These are phyloP conservation scores for Mangifera indica DNA, from an alignment of 345 rosid species.

Conservation along the genomic window DNA sequence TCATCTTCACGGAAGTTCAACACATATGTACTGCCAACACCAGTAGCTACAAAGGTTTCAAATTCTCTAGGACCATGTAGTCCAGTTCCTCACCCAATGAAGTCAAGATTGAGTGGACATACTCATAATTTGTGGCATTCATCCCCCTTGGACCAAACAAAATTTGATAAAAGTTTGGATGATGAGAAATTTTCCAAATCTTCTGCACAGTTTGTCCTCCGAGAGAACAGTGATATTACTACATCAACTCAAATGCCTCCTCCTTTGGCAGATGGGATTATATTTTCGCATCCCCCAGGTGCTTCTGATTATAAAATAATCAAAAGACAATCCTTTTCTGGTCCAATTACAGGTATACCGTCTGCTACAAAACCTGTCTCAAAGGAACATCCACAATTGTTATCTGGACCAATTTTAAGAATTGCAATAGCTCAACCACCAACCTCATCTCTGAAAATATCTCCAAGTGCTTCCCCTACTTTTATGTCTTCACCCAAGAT, in stretches of 20 bases:
- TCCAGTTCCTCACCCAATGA: slow-evolving; percentile 35
- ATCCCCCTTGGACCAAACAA: slow-evolving; percentile 65
- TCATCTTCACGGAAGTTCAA: slow-evolving; percentile 56
- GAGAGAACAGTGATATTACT: slow-evolving; percentile 57
- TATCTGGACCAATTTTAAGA: slow-evolving; percentile 70
- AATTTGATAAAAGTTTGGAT: slow-evolving; percentile 28
- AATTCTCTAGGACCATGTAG: slow-evolving; percentile 33
- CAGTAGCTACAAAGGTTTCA: slow-evolving; percentile 56
- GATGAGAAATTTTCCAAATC: slow-evolving; percentile 45
- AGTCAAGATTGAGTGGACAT: slow-evolving; percentile 36
- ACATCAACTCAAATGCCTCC: slow-evolving; percentile 50
- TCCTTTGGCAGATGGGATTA: slow-evolving; percentile 55
- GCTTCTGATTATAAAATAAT: slow-evolving; percentile 48
- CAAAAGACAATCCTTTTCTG: slow-evolving; percentile 73
- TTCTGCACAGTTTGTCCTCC: slow-evolving; percentile 40
- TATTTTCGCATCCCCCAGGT: slow-evolving; percentile 37
- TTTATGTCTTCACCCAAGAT: slow-evolving; percentile 76
- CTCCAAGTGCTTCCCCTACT: slow-evolving; percentile 68
- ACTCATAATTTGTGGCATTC: slow-evolving; percentile 58
- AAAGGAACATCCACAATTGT: slow-evolving; percentile 46
- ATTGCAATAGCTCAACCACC: slow-evolving; percentile 49
- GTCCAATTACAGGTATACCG: slow-evolving; percentile 62
- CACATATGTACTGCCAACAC: slow-evolving; percentile 89
- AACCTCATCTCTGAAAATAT: slow-evolving; percentile 55
- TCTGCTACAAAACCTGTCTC: slow-evolving; percentile 42